A percentile compares a stretch with the other conserved stretches of the same genome.
Conservation (phyloP, 2,329 filamentous ascomycete species). For the Colletotrichum endophyticum region DNA sequence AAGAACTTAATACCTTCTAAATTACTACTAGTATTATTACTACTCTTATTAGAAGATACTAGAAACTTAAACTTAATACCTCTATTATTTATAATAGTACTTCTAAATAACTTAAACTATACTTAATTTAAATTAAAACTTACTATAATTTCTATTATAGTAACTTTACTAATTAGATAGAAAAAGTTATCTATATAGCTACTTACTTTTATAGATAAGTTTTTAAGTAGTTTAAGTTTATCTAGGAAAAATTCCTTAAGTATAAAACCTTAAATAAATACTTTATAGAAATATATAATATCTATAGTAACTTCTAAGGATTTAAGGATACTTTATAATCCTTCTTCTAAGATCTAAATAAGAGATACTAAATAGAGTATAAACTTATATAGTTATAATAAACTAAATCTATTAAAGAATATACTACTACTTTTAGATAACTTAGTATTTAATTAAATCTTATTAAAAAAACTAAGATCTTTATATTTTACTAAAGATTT, state of each 20-base stretch:
- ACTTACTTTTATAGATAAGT: neutral
- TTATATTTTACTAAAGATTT: no score
- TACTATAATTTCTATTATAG: neutral
- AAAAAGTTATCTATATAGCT: neutral
- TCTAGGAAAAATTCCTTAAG: neutral
- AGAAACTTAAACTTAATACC: accelerated
- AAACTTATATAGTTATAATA: neutral
- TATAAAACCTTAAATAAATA: neutral
- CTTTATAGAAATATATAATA: neutral
- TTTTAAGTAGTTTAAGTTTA: neutral
- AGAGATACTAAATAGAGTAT: neutral
- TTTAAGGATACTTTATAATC: neutral
- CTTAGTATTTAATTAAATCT: neutral
- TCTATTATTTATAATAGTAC: neutral
- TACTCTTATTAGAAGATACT: accelerated
- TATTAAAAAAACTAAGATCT: no score
- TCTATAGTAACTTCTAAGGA: neutral
- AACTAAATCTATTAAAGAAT: neutral
- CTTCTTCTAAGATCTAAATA: neutral
- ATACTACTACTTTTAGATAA: neutral
- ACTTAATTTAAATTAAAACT: neutral
- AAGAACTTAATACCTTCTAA: no score
- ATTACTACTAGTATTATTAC: no score
- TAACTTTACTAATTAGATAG: neutral
- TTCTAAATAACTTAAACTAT: accelerated